Evolutionary conservation across 2,329 filamentous ascomycete species (phyloP).

Genomic region (Neofusicoccum ribis): DNA sequence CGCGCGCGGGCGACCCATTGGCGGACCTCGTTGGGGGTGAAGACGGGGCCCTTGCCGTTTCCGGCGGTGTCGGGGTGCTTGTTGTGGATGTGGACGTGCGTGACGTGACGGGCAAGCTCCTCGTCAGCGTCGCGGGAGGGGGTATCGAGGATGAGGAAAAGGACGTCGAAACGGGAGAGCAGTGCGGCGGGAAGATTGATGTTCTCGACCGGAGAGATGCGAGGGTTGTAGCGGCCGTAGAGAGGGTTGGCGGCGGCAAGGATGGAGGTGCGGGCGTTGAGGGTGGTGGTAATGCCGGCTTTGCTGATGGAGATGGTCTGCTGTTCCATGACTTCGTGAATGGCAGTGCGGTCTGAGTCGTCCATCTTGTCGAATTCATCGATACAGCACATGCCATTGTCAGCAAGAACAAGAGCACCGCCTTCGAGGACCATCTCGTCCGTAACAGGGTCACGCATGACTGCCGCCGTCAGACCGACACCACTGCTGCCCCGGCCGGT

Average conservation of each 20-base stretch:
- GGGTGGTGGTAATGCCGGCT: constrained; percentile 92
- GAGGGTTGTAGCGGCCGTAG: constrained; percentile 97
- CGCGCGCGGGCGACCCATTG: constrained; percentile 94
- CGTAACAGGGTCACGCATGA: constrained; percentile 81
- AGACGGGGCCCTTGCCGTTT: constrained; percentile 61
- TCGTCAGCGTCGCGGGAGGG: constrained; percentile 87
- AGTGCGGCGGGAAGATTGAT: constrained; percentile 98
- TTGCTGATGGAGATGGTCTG: constrained; percentile 85
- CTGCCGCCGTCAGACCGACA: constrained; percentile 78
- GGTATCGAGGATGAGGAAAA: constrained; percentile 95
- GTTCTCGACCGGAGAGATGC: constrained; percentile 95
- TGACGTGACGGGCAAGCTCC: constrained; percentile 91
- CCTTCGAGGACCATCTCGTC: constrained; percentile 84
- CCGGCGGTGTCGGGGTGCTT: constrained; percentile 73
- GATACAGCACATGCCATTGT: constrained; percentile 84
- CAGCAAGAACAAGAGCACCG: constrained; percentile 74
- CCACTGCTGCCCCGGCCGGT: constrained; percentile 79
- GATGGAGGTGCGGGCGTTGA: constrained; percentile 95
- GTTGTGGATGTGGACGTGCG: constrained; percentile 96
- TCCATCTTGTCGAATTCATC: constrained; percentile 92
- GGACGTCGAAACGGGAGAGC: constrained; percentile 92
- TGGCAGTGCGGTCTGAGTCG: constrained; percentile 77
- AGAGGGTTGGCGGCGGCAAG: constrained; percentile 95
- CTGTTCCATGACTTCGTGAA: constrained; percentile 88
- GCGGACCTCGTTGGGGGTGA: constrained; percentile 88